These are phyloP conservation scores for Anthostomella pinea DNA, from an alignment of 2,329 filamentous ascomycete genomes.

Conservation along the genomic window DNA sequence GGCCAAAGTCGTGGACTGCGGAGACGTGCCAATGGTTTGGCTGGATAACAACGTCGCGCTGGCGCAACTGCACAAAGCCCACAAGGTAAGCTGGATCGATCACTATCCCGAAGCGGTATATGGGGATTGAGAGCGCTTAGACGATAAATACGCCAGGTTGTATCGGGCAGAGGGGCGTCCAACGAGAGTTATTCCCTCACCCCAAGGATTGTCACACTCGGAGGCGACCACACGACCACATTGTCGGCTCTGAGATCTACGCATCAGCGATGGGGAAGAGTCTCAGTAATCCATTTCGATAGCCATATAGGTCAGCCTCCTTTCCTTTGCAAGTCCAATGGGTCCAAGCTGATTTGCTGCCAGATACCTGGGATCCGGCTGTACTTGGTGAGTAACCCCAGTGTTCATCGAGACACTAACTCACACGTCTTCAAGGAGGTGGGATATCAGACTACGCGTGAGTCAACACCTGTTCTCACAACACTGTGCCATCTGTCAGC, in stretches of 20 bases:
- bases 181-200: constrained; percentile 42
- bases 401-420: constrained; percentile 1
- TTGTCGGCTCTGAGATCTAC: constrained; percentile 60
- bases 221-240: constrained; percentile 64
- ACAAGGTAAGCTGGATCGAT: constrained; percentile 41
- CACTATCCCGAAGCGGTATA: no score
- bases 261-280: constrained; percentile 53
- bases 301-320: constrained; percentile 53
- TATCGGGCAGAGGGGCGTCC: constrained; percentile 34
- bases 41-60: constrained; percentile 75
- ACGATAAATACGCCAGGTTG: constrained; percentile 18
- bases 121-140: no score
- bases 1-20: constrained; percentile 73
- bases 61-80: constrained; percentile 70
- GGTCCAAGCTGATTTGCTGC: constrained; percentile 10
- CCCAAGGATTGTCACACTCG: constrained; percentile 58
- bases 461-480: constrained; percentile 22
- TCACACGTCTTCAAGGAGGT: constrained; percentile 37
- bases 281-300: constrained; percentile 65
- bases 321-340: neutral
- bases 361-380: constrained; percentile 70
- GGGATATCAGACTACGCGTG: constrained; percentile 59
- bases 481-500: neutral
- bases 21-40: constrained; percentile 73
- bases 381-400: constrained; percentile 41